Evolutionary conservation across 805 yeast species (phyloP), one percentile per base, ranked within the genome.

Genomic region (Candida maris): DNA sequence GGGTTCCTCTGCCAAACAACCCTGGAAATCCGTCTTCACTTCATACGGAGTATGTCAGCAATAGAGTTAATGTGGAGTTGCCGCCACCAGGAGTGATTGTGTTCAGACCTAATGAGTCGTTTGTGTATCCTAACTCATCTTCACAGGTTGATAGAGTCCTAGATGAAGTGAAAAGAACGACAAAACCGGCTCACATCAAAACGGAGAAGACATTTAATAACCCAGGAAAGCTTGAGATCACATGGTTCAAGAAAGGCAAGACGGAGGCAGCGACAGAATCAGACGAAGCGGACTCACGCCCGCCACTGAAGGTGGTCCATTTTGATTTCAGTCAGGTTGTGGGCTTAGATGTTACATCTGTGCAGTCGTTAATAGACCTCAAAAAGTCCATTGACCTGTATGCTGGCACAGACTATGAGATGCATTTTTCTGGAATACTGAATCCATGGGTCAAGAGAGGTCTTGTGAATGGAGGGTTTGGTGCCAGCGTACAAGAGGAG

Each of bases 11-110:
- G 57, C 57, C 69, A 62, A 55, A 61, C 56, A 14, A 39, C 13
- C 40, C 47, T 6, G 28, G 30, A 2, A 48, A 50, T 37, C 42
- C 57, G 15, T 38, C 52, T 15, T 14, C 22, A 3, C 46, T 56
- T 17, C 67, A 62, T 39, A 68, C 68, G 27, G 35, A 51, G 18
- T 52, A 47, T 34, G 46, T 76, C 37, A 85, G 89, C 57, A 63
- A 72, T 4, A 73, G 70, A 12, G 59, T 88, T 13, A 55, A 67
- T 1, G 74, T 89, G 5, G 58, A 58, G 12, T 84, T 88, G 2
- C 95, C 97, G 12, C 96, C 96, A 19, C 86, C 91, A 1, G 96
- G 97, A 22, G 88, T 89, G 13, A 51, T 88, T 39, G 95, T 89
- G 3, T 89, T 81, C 67, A 75, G 93, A 51, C 83, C 93, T 27